A percentile compares a stretch with the other conserved stretches of the same genome.
phyloP scores from a whole-genome alignment of 78 protist genomes.

The Dictyostelium discoideum region dicty_2.7 NC_007090.3:1709001-1709500 shows the following conservation, averaged over 20 bases:
- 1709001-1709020: not conserved
- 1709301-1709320: too few relatives aligned
- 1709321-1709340: too few relatives aligned
- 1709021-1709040: not conserved
- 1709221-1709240: not conserved
- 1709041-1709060: not conserved
- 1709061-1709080: not conserved
- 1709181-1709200: not conserved
- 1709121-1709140: conserved; percentile 15
- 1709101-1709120: not conserved
- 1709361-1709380: too few relatives aligned
- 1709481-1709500: too few relatives aligned
- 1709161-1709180: not conserved
- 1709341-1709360: too few relatives aligned
- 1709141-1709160: not conserved
- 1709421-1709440: too few relatives aligned
- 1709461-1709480: too few relatives aligned
- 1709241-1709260: not conserved
- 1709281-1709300: too few relatives aligned
- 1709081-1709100: too few relatives aligned
- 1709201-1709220: not conserved
- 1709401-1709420: too few relatives aligned
- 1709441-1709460: too few relatives aligned
- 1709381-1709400: not conserved
- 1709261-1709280: not conserved